Percentiles rank a stretch among this genome's conserved stretches.
phyloP scores from a whole-genome alignment of 2,329 filamentous ascomycete genomes.

The Aspergillus ochraceus region DNA sequence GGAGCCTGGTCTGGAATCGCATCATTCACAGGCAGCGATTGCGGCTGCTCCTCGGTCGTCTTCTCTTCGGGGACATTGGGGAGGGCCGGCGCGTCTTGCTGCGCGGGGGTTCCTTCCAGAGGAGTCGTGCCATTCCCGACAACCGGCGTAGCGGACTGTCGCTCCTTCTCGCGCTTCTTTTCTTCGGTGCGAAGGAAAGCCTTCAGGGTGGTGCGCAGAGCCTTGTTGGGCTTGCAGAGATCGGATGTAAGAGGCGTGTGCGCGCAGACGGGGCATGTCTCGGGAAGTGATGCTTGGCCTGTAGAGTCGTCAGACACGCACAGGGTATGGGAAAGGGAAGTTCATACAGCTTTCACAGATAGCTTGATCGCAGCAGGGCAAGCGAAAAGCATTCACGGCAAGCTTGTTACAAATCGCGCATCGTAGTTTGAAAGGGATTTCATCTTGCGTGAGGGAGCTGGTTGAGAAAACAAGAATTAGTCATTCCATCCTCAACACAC shows the following conservation, averaged over 20 bases:
- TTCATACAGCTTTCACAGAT: conserved; percentile 84
- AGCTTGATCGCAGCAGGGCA: conserved; percentile 92
- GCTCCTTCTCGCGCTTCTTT: conserved; percentile 75
- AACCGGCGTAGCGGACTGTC: conserved; percentile 39
- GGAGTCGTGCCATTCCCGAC: conserved; percentile 27
- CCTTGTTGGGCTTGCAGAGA: conserved; percentile 85
- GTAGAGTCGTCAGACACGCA: conserved; percentile 35
- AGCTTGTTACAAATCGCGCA: conserved; percentile 92
- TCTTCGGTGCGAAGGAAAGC: conserved; percentile 88
- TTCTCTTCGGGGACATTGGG: conserved; percentile 20
- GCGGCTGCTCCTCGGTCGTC: not conserved
- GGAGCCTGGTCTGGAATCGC: conserved; percentile 15
- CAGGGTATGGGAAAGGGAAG: not conserved
- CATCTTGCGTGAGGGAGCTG: conserved; percentile 75
- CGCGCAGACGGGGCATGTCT: conserved; percentile 87
- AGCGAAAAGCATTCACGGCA: conserved; percentile 83
- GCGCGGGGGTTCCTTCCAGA: conserved; percentile 18
- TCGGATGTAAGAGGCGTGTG: conserved; percentile 84
- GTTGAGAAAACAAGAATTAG: not conserved
- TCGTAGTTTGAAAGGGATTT: conserved; percentile 93
- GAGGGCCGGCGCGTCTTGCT: conserved; percentile 16
- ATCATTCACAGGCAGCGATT: conserved; percentile 14
- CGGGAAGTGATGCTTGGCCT: conserved; percentile 75
- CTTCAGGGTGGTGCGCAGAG: conserved; percentile 85
- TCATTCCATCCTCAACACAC: not conserved